These are phyloP conservation scores for Backusella tarrabulga DNA, from an alignment of 192 early-diverging fungal species.

Conservation along the genomic window DNA sequence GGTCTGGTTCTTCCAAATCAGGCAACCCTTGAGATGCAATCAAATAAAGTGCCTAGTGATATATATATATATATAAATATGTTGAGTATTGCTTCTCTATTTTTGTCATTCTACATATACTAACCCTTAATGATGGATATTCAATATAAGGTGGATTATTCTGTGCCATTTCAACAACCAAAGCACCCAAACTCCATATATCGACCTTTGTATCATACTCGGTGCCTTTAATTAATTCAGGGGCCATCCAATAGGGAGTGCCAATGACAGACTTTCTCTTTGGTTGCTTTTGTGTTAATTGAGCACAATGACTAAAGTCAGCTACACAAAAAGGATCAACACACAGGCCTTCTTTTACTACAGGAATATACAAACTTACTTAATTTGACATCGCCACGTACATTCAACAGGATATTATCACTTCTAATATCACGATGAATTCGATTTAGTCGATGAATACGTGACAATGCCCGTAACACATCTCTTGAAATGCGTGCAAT, in stretches of 20 bases:
- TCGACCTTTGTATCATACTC: slow-evolving; percentile 94
- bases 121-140: slow-evolving; percentile 65
- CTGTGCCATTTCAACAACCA: slow-evolving; percentile 95
- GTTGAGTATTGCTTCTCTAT: not conserved
- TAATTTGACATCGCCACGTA: slow-evolving; percentile 85
- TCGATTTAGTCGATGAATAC: slow-evolving; percentile 75
- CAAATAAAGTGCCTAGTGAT: slow-evolving; percentile 64
- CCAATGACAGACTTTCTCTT: slow-evolving; percentile 86
- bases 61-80: not conserved
- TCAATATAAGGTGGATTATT: slow-evolving; percentile 95
- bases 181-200: slow-evolving; percentile 92
- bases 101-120: not conserved
- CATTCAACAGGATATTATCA: slow-evolving; percentile 86
- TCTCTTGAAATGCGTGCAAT: slow-evolving; percentile 92
- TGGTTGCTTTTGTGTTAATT: slow-evolving; percentile 75
- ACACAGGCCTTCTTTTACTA: not conserved
- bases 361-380: slow-evolving; percentile 27
- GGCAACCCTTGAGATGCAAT: slow-evolving; percentile 89
- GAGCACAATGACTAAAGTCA: slow-evolving; percentile 96
- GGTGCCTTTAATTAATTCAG: slow-evolving; percentile 89
- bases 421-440: slow-evolving; percentile 94
- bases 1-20: slow-evolving; percentile 74
- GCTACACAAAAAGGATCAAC: slow-evolving; percentile 38
- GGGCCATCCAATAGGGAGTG: slow-evolving; percentile 98
- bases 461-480: slow-evolving; percentile 71